Conservation (phyloP, 176 grass and related monocot genomes). For the Cenchrus purpureus region DNA sequence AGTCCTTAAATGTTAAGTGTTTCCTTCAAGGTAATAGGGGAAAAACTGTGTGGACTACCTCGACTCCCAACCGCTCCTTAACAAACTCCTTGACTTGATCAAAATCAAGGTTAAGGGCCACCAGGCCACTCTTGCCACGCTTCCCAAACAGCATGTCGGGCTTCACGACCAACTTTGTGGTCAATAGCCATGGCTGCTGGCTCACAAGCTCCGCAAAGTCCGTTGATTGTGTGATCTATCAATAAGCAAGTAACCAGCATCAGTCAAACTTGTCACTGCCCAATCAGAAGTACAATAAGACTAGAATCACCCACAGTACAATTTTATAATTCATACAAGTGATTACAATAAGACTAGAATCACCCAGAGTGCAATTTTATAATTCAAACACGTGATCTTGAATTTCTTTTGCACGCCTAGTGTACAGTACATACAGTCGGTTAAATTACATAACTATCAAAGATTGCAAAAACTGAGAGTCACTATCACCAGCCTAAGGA, state of each 20-base stretch:
- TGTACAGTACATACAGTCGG: background rate
- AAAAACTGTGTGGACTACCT: constrained; percentile 50
- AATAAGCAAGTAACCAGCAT: background rate
- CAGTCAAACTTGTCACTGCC: background rate
- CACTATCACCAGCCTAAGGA: background rate
- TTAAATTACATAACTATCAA: background rate
- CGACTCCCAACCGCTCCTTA: constrained; percentile 68
- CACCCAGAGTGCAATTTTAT: background rate
- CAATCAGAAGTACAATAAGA: background rate
- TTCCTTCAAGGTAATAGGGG: background rate
- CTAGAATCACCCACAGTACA: background rate
- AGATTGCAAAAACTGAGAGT: background rate
- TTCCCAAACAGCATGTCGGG: constrained; percentile 98
- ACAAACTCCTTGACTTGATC: constrained; percentile 79
- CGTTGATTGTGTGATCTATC: constrained; percentile 76
- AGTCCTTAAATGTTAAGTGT: background rate
- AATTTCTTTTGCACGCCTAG: background rate
- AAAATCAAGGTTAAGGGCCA: constrained; percentile 88
- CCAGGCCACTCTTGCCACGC: constrained; percentile 89
- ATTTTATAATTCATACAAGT: background rate
- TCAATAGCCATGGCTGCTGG: constrained; percentile 77
- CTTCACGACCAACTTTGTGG: constrained; percentile 82
- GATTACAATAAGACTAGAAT: background rate
- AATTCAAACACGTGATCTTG: background rate
- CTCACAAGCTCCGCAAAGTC: constrained; percentile 68